Evolutionary conservation across 2,329 filamentous ascomycete species (phyloP), one percentile per base, ranked within the genome.

Genomic region (Penicillium sp.): DNA sequence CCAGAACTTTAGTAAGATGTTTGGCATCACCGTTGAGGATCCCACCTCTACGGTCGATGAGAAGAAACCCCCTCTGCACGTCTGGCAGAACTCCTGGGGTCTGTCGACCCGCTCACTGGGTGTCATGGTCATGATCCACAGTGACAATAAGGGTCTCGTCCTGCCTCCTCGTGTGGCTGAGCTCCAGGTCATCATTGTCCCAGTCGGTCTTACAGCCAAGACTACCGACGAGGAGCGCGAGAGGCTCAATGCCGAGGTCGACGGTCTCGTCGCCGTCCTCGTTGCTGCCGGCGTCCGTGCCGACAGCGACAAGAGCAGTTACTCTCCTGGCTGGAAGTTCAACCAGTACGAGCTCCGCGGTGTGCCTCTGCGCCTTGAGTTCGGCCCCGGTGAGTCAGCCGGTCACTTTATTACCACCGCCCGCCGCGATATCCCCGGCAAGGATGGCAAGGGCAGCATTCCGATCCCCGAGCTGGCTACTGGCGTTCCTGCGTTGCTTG

Each of bases 11-110:
- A 92, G 89, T 74, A 97, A 95, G 79, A 99, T 99, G 92, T 99
- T 97, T 74, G 89, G 94, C 75, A 97, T 99, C 74, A 96, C 89
- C 0, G 91, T 99, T 31, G 93, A 99, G 75, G 92, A 99, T 71
- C 94, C 94, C 24, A 66, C 82, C 58, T 83, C 82, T 49, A 86
- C 87, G 69, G 80, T 82, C 45, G 86, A 84, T 47, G 85, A 94
- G 74, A 89, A 90, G 77, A 89, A 89, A 63, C 83, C 87, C 65
- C 87, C 91, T 69, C 79, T 97, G 55, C 80, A 93, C 71, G 92
- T 97, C 55, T 97, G 93, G 92, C 94, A 99, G 76, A 99, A 99
- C 81, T 97, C 92, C 14, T 99, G 94, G 94, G 94, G 94, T 77
- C 85, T 99, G 59, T 97, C 93, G 1, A 99, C 94, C 53, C 91